These are phyloP conservation scores for Aspergillus intermedius DNA, from an alignment of 2,329 filamentous ascomycete species.

Conservation along the genomic window DNA sequence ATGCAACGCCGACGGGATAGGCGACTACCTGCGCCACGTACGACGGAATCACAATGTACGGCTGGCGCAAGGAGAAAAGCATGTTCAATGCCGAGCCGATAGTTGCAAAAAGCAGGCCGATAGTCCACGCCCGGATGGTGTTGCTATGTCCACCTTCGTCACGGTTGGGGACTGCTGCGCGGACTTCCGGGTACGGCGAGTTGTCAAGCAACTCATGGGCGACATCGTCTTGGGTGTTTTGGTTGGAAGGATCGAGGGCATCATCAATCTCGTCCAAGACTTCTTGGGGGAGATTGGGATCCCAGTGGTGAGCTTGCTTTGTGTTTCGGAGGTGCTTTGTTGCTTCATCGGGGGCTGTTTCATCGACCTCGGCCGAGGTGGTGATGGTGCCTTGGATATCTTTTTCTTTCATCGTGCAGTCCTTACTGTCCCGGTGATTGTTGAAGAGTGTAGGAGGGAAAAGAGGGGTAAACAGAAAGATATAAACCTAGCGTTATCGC, in stretches of 20 bases:
- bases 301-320: conserved; percentile 56
- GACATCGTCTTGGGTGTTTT: conserved; percentile 51
- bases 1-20: conserved; percentile 46
- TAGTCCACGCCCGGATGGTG: conserved; percentile 58
- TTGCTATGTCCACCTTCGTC: conserved; percentile 60
- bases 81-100: conserved; percentile 57
- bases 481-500: too few relatives aligned
- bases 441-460: too few relatives aligned
- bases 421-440: too few relatives aligned
- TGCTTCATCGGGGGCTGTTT: conserved; percentile 18
- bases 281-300: conserved; percentile 60
- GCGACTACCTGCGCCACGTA: conserved; percentile 58
- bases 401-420: too few relatives aligned
- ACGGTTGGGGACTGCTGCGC: conserved; percentile 58
- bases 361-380: conserved; percentile 11
- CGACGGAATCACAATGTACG: conserved; percentile 54
- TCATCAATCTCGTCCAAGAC: conserved; percentile 56
- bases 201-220: conserved; percentile 58
- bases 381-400: conserved; percentile 11
- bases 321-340: conserved; percentile 46
- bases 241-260: conserved; percentile 49
- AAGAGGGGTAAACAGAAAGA: not conserved
- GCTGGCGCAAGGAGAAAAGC: conserved; percentile 53
- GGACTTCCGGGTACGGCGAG: conserved; percentile 62
- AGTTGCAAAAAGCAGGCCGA: conserved; percentile 56